Evolutionary conservation across 805 yeast genomes (phyloP).

Genomic region (Suhomyces emberorum): DNA sequence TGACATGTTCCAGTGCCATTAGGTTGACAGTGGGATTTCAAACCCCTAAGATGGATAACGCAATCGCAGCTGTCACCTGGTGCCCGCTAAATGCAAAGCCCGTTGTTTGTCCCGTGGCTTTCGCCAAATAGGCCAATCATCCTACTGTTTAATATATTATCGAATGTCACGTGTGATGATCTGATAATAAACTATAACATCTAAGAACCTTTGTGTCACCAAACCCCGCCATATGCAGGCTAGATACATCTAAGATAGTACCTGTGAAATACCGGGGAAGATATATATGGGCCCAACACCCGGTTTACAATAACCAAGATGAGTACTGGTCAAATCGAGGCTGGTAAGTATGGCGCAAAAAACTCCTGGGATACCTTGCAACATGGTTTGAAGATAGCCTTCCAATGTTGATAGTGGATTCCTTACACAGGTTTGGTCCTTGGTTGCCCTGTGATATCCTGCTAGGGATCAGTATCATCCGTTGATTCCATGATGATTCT

Average conservation of each 20-base stretch:
- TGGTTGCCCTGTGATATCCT: too few relatives aligned
- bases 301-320: constrained; percentile 3
- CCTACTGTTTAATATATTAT: constrained; percentile 6
- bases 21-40: too few relatives aligned
- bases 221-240: constrained; percentile 5
- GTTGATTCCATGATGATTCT: too few relatives aligned
- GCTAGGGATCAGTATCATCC: too few relatives aligned
- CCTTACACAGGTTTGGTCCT: too few relatives aligned
- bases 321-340: constrained; percentile 13
- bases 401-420: too few relatives aligned
- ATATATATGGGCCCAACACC: not conserved
- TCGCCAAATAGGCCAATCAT: constrained; percentile 4
- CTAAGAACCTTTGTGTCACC: not conserved
- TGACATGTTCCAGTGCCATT: too few relatives aligned
- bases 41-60: too few relatives aligned
- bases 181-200: constrained; percentile 4
- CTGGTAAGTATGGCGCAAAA: constrained; percentile 7
- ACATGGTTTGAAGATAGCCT: too few relatives aligned
- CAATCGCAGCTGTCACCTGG: too few relatives aligned
- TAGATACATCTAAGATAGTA: not conserved
- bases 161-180: constrained; percentile 15
- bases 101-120: not conserved
- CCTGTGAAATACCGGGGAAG: not conserved
- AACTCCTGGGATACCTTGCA: too few relatives aligned
- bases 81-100: not conserved